These are phyloP conservation scores for Penicillium fimorum DNA, from an alignment of 495 filamentous ascomycete genomes.

Conservation along the genomic window DNA sequence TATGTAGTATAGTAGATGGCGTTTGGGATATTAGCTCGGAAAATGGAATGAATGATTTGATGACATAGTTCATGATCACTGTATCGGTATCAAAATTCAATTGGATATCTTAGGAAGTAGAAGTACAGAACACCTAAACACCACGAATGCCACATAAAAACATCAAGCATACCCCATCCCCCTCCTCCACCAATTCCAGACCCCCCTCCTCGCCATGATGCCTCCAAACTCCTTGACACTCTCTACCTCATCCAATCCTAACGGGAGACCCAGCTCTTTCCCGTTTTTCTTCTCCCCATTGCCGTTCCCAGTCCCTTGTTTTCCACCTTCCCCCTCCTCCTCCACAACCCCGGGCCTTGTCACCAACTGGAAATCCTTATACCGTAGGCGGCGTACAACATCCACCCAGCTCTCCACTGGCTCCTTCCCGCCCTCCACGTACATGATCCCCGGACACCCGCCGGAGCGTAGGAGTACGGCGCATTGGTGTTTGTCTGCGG, in stretches of 20 bases:
- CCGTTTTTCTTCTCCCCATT: background rate
- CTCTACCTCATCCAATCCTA: constrained; percentile 37
- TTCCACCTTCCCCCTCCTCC: constrained; percentile 9
- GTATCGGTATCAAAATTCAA: background rate
- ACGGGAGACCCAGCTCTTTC: background rate
- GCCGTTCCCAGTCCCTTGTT: background rate
- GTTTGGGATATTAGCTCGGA: constrained; percentile 1
- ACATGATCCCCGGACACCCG: constrained; percentile 73
- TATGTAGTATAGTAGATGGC: constrained; percentile 1
- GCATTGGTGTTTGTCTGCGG: constrained; percentile 55
- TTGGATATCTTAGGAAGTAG: constrained; percentile 9
- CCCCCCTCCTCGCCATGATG: constrained; percentile 39
- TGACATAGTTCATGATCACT: background rate
- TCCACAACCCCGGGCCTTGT: constrained; percentile 27
- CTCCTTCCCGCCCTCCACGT: constrained; percentile 60
- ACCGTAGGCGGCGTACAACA: constrained; percentile 49
- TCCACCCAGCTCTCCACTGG: constrained; percentile 55
- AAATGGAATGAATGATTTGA: background rate
- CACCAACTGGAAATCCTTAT: constrained; percentile 52
- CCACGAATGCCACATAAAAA: background rate
- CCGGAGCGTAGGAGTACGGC: constrained; percentile 65
- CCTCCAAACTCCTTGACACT: constrained; percentile 49
- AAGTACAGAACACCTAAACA: background rate
- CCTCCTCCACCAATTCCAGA: constrained; percentile 50
- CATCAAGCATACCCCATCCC: constrained; percentile 49